phyloP scores from a whole-genome alignment of 1,284 basidiomycete species.

The Rhodotorula sp. region DNA sequence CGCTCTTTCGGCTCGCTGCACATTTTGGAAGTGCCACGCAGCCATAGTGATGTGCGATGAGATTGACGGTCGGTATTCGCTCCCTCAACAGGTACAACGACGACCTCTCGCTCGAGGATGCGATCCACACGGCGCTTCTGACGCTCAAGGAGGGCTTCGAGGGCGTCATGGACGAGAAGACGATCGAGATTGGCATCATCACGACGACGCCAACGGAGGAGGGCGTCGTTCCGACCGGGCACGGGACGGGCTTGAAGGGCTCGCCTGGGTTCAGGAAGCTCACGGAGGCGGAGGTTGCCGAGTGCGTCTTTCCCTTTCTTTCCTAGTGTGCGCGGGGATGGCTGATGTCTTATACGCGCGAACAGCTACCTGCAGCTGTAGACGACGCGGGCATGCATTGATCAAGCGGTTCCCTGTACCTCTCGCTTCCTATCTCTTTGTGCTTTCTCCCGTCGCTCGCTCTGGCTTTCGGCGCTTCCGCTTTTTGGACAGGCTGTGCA shows the following conservation, averaged over 20 bases:
- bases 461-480: no score
- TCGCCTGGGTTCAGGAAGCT: constrained; percentile 89
- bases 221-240: constrained; percentile 58
- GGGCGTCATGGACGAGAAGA: constrained; percentile 99
- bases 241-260: constrained; percentile 66
- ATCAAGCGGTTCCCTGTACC: background rate
- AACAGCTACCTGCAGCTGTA: constrained; percentile 38
- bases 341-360: background rate
- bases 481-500: no score
- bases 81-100: constrained; percentile 85
- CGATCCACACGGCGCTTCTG: constrained; percentile 97
- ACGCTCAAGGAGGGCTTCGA: constrained; percentile 92
- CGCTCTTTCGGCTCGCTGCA: background rate
- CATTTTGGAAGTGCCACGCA: constrained; percentile 10
- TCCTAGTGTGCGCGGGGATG: no score
- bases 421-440: background rate
- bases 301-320: constrained; percentile 57
- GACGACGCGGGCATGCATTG: background rate
- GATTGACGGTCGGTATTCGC: no score
- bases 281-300: constrained; percentile 88
- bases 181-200: constrained; percentile 96
- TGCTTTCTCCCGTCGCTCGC: no score
- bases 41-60: background rate
- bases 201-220: constrained; percentile 69
- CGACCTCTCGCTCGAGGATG: constrained; percentile 97